Conservation (phyloP, 139 green algal genomes). For the Haematococcus sp. region DNA sequence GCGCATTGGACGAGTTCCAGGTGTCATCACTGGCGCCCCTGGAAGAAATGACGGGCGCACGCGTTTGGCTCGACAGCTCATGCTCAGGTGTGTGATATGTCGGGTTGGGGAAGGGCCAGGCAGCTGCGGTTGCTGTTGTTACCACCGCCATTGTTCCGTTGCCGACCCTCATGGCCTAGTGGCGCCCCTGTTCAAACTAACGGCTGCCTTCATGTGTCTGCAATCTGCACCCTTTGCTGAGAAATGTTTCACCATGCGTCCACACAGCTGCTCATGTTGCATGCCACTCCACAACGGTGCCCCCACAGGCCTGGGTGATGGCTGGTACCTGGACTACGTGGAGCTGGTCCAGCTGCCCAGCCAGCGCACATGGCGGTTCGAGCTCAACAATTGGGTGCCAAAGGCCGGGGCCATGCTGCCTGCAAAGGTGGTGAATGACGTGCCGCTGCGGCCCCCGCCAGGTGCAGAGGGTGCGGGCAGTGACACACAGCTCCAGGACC, state of each 20-base stretch:
- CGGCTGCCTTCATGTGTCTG: background rate
- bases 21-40: constrained; percentile 18
- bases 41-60: constrained; percentile 4
- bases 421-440: constrained; percentile 27
- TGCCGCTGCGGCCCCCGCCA: constrained; percentile 11
- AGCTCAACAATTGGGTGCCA: constrained; percentile 34
- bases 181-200: too few species aligned
- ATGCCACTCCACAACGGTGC: background rate
- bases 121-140: background rate
- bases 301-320: constrained; percentile 20
- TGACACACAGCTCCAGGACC: background rate
- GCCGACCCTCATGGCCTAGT: too few species aligned
- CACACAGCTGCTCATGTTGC: too few species aligned
- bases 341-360: constrained; percentile 29
- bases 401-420: constrained; percentile 15
- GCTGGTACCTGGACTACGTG: constrained; percentile 38
- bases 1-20: constrained; percentile 21
- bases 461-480: background rate
- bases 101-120: background rate
- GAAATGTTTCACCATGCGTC: too few species aligned
- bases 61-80: constrained; percentile 11
- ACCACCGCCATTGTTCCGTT: too few species aligned
- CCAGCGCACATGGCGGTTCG: constrained; percentile 38
- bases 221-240: too few species aligned
- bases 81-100: background rate